These are phyloP conservation scores for Adansonia rubrostipa DNA, from an alignment of 441 rosid genomes.

Conservation along the genomic window DNA sequence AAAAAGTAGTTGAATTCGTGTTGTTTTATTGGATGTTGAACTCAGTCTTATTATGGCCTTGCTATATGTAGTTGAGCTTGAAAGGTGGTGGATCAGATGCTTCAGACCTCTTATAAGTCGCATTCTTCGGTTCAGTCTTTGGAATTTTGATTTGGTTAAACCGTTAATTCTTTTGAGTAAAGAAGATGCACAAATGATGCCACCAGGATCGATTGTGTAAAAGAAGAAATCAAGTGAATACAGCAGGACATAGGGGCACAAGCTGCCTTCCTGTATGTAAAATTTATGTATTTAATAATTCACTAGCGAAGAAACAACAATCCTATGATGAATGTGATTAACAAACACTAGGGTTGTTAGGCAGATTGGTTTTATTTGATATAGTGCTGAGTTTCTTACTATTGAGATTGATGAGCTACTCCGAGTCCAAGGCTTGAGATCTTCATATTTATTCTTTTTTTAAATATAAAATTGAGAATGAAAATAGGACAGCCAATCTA, in stretches of 20 bases:
- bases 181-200: constrained; percentile 29
- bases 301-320: constrained; percentile 19
- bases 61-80: constrained; percentile 75
- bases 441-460: constrained; percentile 35
- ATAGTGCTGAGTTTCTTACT: constrained; percentile 26
- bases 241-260: neutral
- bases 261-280: constrained; percentile 38
- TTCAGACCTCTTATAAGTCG: constrained; percentile 70
- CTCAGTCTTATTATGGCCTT: constrained; percentile 2
- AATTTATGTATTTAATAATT: constrained; percentile 34
- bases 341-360: constrained; percentile 21
- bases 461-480: constrained; percentile 29
- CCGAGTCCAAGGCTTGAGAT: constrained; percentile 30
- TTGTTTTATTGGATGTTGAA: constrained; percentile 2
- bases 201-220: neutral
- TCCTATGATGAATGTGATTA: constrained; percentile 11
- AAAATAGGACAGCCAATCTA: constrained; percentile 22
- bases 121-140: constrained; percentile 26
- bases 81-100: constrained; percentile 91
- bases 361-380: constrained; percentile 13
- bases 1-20: neutral
- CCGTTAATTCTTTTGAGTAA: constrained; percentile 8
- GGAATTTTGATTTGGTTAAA: constrained; percentile 23
- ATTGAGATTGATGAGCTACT: constrained; percentile 35
- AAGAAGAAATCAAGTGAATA: constrained; percentile 22